Base-by-base conservation (phyloP, 768 basidiomycete species). In the Nidularia sp. region DNA sequence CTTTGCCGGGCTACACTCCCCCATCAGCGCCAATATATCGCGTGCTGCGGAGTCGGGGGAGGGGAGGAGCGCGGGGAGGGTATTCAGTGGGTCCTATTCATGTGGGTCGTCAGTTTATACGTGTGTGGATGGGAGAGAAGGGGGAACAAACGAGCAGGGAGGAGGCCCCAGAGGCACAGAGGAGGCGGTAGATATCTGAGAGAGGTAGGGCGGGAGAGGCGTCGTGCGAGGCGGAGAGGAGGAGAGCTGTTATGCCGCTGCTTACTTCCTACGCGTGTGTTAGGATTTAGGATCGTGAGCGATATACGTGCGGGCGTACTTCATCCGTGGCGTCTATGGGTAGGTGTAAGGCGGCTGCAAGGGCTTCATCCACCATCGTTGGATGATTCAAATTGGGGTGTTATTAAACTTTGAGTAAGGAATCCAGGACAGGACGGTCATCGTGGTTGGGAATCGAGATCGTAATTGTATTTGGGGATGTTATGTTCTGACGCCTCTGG, bases 11-110 rank as follows among this genome's bases (percentile, higher is more conserved):
- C 72, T 56, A 46, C 68, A 68, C 53, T 75, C 67, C 5, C 68
- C 74, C 18, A 81, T 63, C 43, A 76, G 57, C 2, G 67, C 54
- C 5, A 79, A 57, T 25, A 81, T 65, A 29, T 73, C 70, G 18
- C 57, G 61, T 2, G 76, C 75, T 34, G 64, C 64, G 5, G 65
- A 62, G 52, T 78, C 71, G 13, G 55, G 56, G 51, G 61, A 72
- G n/a, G 63, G 62, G 13, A 81, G 50, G 0, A 81, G 58, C 9
- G 69, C 47, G 1, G 77, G 73, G n/a, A 81, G 48, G 5, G 66
- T 57, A 50, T 73, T 66, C 51, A 82, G 61, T 2, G 77, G 70
- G 61, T 79, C 77, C 78, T 80, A 53, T 52, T 57, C 44, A 15
- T 42, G 41, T 18, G 18, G 18, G 22, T 15, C 31, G 36, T 51